A percentile compares a stretch with the other conserved stretches of the same genome.
phyloP scores from a whole-genome alignment of 169 alveolate genomes.

The Plasmodium knowlesi region DNA sequence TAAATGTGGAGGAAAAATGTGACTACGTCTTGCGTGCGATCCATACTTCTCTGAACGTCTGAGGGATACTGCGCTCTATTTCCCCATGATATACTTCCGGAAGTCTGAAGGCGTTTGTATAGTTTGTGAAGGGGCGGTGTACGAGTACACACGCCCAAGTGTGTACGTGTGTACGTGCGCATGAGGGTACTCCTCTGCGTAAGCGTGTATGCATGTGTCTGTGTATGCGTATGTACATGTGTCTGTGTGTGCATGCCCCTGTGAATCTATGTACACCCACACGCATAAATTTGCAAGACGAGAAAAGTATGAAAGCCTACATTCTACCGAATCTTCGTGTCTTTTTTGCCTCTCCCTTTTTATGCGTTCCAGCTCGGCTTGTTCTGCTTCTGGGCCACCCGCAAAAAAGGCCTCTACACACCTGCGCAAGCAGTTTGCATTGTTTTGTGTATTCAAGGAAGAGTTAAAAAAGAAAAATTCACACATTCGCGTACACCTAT shows the following conservation, averaged over 20 bases:
- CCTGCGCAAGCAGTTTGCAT: conserved; percentile 8
- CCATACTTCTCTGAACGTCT: conserved; percentile 41
- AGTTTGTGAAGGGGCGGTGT: neutral
- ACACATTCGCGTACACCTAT: conserved; percentile 6
- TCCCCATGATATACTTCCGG: conserved; percentile 62
- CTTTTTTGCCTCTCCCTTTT: conserved; percentile 26
- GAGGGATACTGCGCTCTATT: neutral
- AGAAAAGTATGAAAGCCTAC: neutral
- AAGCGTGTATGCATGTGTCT: neutral
- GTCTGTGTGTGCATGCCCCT: neutral
- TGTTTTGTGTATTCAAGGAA: neutral
- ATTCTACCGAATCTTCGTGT: conserved; percentile 53
- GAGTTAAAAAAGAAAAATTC: neutral
- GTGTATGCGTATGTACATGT: no score
- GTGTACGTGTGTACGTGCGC: neutral
- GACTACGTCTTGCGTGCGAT: conserved; percentile 49
- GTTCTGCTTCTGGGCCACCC: conserved; percentile 32
- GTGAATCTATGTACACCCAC: neutral
- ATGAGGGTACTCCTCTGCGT: neutral
- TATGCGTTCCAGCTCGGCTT: conserved; percentile 51
- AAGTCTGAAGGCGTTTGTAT: conserved; percentile 25
- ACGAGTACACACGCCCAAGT: neutral
- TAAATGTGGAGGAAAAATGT: conserved; percentile 64
- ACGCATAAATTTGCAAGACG: neutral
- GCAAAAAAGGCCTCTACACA: conserved; percentile 70